These are phyloP conservation scores for Tremella yokohamensis DNA, from an alignment of 768 basidiomycete genomes.

Conservation along the genomic window DNA sequence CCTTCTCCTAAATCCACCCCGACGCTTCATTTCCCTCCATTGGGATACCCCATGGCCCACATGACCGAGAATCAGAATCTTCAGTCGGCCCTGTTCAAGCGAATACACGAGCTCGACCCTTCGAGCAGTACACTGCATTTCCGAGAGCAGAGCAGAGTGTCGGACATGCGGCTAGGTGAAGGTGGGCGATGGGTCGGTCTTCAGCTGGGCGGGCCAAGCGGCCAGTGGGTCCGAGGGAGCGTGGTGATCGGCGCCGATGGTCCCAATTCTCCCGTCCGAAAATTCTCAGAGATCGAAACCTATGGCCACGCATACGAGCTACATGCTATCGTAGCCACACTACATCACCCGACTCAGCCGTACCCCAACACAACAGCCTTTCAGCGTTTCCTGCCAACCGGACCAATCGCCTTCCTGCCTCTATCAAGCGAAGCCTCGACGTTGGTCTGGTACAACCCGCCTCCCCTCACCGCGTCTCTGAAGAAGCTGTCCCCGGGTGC, in stretches of 20 bases:
- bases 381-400: constrained; percentile 90
- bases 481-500: constrained; percentile 63
- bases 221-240: constrained; percentile 61
- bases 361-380: constrained; percentile 71
- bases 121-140: constrained; percentile 60
- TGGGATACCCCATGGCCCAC: constrained; percentile 63
- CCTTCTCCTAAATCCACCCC: constrained; percentile 44
- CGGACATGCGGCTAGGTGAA: constrained; percentile 61
- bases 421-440: constrained; percentile 73
- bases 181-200: constrained; percentile 75
- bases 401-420: constrained; percentile 92
- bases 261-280: constrained; percentile 85
- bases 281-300: constrained; percentile 76
- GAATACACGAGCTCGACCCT: constrained; percentile 56
- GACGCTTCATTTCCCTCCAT: constrained; percentile 46
- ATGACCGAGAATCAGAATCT: constrained; percentile 91
- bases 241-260: constrained; percentile 92
- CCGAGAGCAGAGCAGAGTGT: constrained; percentile 65
- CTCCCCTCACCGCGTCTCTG: constrained; percentile 68
- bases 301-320: constrained; percentile 90
- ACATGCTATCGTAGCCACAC: constrained; percentile 83
- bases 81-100: constrained; percentile 73
- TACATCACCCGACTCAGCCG: constrained; percentile 63
- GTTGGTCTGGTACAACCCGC: constrained; percentile 89
- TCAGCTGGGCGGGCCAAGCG: constrained; percentile 60